phyloP scores from a whole-genome alignment of 2,329 filamentous ascomycete species.

The Fusarium chaquense region DNA sequence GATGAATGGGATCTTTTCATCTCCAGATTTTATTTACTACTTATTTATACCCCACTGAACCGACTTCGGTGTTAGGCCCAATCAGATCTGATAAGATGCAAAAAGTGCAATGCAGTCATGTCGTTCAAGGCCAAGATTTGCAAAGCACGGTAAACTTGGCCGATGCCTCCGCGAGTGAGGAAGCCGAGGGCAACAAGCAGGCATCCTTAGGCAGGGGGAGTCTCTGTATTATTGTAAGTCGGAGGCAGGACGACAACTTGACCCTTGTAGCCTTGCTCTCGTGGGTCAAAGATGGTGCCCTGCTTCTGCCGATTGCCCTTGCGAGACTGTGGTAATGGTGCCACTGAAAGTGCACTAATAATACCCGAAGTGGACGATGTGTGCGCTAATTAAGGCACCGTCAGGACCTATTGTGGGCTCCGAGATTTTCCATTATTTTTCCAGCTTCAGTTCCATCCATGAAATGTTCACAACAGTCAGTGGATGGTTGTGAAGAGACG shows the following conservation, averaged over 20 bases:
- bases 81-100: conserved; percentile 36
- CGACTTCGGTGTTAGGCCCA: conserved; percentile 30
- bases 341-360: conserved; percentile 11
- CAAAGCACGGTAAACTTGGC: conserved; percentile 2
- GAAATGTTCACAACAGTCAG: neutral
- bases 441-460: neutral
- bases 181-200: neutral
- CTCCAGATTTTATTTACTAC: conserved; percentile 39
- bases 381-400: conserved; percentile 10
- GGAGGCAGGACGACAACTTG: conserved; percentile 15
- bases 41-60: conserved; percentile 33
- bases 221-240: conserved; percentile 26
- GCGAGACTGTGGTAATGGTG: conserved; percentile 8
- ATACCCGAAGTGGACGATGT: neutral
- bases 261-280: neutral
- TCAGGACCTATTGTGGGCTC: conserved; percentile 11
- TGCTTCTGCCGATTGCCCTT: conserved; percentile 34
- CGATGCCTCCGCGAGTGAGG: conserved; percentile 17
- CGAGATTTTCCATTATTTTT: neutral
- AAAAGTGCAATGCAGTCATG: neutral
- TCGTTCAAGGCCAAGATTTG: neutral
- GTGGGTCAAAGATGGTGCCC: neutral
- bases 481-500: neutral
- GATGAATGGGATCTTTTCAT: conserved; percentile 14
- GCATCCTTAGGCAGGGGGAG: conserved; percentile 17